These are phyloP conservation scores for Dalbergia oliveri DNA, from an alignment of 306 rosid genomes.

Conservation along the genomic window DNA sequence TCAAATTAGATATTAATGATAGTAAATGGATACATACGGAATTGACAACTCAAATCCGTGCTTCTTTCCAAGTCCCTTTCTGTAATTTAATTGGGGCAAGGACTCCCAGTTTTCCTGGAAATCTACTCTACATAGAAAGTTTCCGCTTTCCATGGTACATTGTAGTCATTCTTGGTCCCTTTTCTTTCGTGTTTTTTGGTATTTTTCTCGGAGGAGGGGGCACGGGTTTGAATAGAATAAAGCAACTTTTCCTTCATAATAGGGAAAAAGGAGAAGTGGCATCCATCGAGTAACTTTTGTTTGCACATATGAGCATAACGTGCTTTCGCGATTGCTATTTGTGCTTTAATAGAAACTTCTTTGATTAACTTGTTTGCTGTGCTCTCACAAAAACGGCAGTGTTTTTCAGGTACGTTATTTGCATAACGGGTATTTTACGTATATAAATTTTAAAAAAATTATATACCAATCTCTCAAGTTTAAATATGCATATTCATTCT, in stretches of 20 bases:
- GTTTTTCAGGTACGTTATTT: neutral
- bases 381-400: neutral
- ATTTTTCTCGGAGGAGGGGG: neutral
- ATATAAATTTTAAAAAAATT: too few species aligned
- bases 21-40: too few species aligned
- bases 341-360: neutral
- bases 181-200: neutral
- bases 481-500: neutral
- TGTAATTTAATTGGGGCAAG: neutral
- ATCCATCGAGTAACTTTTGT: neutral
- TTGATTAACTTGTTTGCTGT: constrained; percentile 18
- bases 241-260: constrained; percentile 26
- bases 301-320: constrained; percentile 11
- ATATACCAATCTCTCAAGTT: too few species aligned
- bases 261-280: neutral
- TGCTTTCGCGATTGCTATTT: neutral
- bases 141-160: constrained; percentile 21
- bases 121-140: constrained; percentile 4
- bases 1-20: too few species aligned
- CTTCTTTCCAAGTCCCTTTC: too few species aligned
- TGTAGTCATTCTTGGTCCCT: neutral
- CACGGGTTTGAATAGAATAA: constrained; percentile 19
- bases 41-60: too few species aligned
- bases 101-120: constrained; percentile 23
- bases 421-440: neutral